Percentiles rank a stretch among this genome's conserved stretches.
Evolutionary conservation across 1,139 yeast genomes (phyloP).

Genomic region (Yamadazyma sp.): DNA sequence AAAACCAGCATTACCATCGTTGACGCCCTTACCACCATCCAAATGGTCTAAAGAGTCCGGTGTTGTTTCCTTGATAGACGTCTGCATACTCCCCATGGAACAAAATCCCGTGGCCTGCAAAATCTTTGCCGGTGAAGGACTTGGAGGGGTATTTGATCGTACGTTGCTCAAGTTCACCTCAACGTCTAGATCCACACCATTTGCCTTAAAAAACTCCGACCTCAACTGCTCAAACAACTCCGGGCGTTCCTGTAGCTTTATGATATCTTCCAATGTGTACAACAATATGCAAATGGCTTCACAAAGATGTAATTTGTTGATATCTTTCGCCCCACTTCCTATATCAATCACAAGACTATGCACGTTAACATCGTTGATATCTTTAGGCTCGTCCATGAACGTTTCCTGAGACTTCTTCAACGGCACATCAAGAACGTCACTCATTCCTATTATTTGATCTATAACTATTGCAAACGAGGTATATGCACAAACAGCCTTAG

Average conservation of each 20-base stretch:
- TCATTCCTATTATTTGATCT: slow-evolving; percentile 10
- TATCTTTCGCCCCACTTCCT: slow-evolving; percentile 27
- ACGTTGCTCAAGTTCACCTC: not conserved
- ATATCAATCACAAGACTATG: slow-evolving; percentile 39
- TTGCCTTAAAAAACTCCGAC: not conserved
- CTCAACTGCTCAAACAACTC: slow-evolving; percentile 28
- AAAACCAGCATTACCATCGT: not conserved
- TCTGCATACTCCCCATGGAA: not conserved
- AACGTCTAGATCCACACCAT: not conserved
- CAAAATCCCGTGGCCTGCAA: slow-evolving; percentile 2
- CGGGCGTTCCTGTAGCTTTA: slow-evolving; percentile 28
- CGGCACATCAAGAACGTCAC: slow-evolving; percentile 30
- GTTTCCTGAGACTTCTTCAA: slow-evolving; percentile 42
- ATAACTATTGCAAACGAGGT: not conserved
- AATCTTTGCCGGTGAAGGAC: slow-evolving; percentile 15
- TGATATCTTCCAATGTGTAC: slow-evolving; percentile 33
- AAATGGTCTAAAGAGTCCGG: slow-evolving; percentile 9
- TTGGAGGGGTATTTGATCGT: slow-evolving; percentile 10
- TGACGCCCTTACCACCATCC: not conserved
- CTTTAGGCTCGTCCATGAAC: slow-evolving; percentile 43
- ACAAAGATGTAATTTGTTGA: slow-evolving; percentile 35
- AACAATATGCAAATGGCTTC: slow-evolving; percentile 38
- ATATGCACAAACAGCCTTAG: no score
- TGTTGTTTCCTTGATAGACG: slow-evolving; percentile 9
- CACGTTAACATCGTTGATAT: slow-evolving; percentile 35